Conservation (phyloP, 441 rosid genomes). For the Aquilaria agallochum region DNA sequence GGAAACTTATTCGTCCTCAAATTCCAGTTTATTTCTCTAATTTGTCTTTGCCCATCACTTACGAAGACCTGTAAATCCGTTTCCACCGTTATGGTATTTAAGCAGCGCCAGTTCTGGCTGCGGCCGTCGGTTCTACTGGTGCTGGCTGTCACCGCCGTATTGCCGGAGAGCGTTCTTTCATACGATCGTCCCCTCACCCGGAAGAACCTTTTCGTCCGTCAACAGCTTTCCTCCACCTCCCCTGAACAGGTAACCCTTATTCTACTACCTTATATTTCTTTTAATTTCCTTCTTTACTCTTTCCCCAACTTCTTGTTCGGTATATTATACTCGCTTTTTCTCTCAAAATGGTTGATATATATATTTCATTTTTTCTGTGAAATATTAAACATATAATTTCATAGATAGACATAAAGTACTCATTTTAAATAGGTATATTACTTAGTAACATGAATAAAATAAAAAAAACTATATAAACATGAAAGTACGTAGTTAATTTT, state of each 20-base stretch:
- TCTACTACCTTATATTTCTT: not conserved
- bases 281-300: not conserved
- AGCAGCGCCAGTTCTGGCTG: not conserved
- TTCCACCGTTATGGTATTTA: constrained; percentile 7
- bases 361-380: too few relatives aligned
- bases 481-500: too few relatives aligned
- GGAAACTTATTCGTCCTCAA: not conserved
- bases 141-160: not conserved
- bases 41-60: too few relatives aligned
- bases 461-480: too few relatives aligned
- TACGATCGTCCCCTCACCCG: constrained; percentile 21
- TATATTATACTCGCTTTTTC: too few relatives aligned
- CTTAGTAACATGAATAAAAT: too few relatives aligned
- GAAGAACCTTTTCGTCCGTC: constrained; percentile 3
- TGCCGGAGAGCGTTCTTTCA: constrained; percentile 9
- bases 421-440: too few relatives aligned
- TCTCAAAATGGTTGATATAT: too few relatives aligned
- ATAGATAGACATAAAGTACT: too few relatives aligned
- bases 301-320: too few relatives aligned
- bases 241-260: constrained; percentile 21
- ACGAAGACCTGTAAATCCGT: too few relatives aligned
- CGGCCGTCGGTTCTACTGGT: not conserved
- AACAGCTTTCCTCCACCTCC: not conserved
- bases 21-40: not conserved
- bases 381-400: too few relatives aligned